A percentile compares a stretch with the other conserved stretches of the same genome.
phyloP scores from a whole-genome alignment of 345 rosid genomes.

The Trapa incisa region DNA sequence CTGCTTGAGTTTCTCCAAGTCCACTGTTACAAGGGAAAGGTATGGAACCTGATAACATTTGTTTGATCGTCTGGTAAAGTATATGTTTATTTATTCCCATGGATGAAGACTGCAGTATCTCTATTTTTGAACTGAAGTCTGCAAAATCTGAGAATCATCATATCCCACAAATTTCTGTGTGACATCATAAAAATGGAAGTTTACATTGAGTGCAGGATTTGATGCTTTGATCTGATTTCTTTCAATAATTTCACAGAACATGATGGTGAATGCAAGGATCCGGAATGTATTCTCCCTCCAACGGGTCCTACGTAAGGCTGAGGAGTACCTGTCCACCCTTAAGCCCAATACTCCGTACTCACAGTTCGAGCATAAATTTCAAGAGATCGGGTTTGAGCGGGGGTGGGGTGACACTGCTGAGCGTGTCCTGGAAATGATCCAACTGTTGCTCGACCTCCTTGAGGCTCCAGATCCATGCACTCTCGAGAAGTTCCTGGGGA shows the following conservation, averaged over 20 bases:
- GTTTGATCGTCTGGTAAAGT: too few species aligned
- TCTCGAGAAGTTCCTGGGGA: slow-evolving; percentile 77
- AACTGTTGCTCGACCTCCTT: slow-evolving; percentile 81
- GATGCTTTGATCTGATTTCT: background rate
- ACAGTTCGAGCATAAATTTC: slow-evolving; percentile 63
- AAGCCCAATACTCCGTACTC: slow-evolving; percentile 44
- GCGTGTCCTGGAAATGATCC: slow-evolving; percentile 81
- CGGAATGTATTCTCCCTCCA: slow-evolving; percentile 62
- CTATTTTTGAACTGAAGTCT: background rate
- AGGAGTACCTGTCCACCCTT: slow-evolving; percentile 52
- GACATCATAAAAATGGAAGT: background rate
- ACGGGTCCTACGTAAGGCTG: slow-evolving; percentile 73
- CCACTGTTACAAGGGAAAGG: slow-evolving; percentile 45
- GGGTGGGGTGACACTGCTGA: slow-evolving; percentile 92
- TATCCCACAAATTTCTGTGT: background rate
- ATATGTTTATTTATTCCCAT: background rate
- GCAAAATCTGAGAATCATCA: too few species aligned
- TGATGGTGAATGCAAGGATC: slow-evolving; percentile 76
- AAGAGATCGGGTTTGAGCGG: slow-evolving; percentile 85
- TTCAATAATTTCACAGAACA: slow-evolving; percentile 27
- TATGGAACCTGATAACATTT: background rate
- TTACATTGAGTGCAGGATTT: background rate
- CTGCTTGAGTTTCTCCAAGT: slow-evolving; percentile 38
- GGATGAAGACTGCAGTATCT: background rate
- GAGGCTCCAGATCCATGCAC: slow-evolving; percentile 98